Base-by-base conservation (phyloP, 2,329 filamentous ascomycete genomes). In the Hypoxylon sp. region DNA sequence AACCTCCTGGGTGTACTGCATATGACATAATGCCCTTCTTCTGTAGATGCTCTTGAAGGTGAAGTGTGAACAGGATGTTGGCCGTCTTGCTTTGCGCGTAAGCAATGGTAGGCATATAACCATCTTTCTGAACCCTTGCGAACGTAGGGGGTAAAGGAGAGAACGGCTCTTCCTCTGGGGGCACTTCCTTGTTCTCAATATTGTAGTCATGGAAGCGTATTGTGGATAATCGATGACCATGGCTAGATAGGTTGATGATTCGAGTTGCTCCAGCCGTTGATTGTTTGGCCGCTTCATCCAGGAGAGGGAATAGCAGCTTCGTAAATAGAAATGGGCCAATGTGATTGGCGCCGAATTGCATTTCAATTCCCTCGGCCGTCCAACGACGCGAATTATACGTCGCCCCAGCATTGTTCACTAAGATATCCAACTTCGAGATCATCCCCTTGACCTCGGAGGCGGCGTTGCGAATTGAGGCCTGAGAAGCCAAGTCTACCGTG, bases 61-160 rank as follows among this genome's bases (percentile, higher is more conserved):
- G 79, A 27, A 81, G 63, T 0, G 78, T 81, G 64, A 85, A 84
- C 50, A 85, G 72, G 10, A 86, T 81, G 59, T 86, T 85, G 2
- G 84, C 84, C 31, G 84, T 84, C 75, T 87, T 87, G 71, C 82
- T 84, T 70, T 85, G 84, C 1, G 79, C 81, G 66, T 88, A 87
- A 2, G 83, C 83, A 15, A 79, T 68, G n/a, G 76, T 79, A 6
- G 77, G 74, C 60, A 79, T 75, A 58, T 81, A 82, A 3, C 79
- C 79, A 52, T 81, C 79, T 0, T 75, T 70, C 70, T 74, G 69
- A 13, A 69, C 72, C 56, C 74, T 79, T 15, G 66, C 74, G 51
- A 80, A 80, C 0, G 74, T 72, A 0, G 76, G 74, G 8, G 73
- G 69, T 32, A 80, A 62, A 13, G 70, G 69, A 7, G 73, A 70